Evolutionary conservation across 164 flowering plant genomes (phyloP).

Genomic region (Berberis vulgaris): DNA sequence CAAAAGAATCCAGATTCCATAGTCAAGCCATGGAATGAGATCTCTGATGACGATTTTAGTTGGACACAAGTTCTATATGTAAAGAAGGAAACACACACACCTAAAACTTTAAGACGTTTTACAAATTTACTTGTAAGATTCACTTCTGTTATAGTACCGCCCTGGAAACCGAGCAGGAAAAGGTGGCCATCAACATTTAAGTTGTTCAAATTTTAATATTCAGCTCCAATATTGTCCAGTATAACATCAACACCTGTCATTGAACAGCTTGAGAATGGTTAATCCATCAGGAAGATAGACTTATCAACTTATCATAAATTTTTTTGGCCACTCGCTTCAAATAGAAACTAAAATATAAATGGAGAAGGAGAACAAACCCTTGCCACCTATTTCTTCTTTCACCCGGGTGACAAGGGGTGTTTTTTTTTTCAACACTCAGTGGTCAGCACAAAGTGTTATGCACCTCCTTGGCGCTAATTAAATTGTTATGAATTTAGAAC

Average conservation of each 20-base stretch:
- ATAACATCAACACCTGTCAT: constrained; percentile 73
- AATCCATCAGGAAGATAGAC: background rate
- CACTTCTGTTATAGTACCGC: constrained; percentile 52
- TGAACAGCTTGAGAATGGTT: constrained; percentile 15
- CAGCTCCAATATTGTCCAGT: constrained; percentile 69
- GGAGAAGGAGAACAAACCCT: constrained; percentile 33
- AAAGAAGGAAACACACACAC: constrained; percentile 18
- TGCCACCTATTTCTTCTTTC: constrained; percentile 87
- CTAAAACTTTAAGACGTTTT: constrained; percentile 86
- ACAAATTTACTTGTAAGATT: constrained; percentile 50
- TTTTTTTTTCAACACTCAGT: no score
- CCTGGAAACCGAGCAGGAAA: constrained; percentile 64
- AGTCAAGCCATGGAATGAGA: no score
- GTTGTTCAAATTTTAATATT: constrained; percentile 73
- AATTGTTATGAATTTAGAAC: no score
- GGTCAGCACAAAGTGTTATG: no score
- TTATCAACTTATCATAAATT: background rate
- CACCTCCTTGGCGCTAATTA: no score
- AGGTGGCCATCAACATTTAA: constrained; percentile 79
- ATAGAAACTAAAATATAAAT: background rate
- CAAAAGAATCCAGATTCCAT: background rate
- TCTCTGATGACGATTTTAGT: no score
- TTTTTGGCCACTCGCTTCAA: background rate
- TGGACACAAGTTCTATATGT: background rate
- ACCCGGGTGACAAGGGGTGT: constrained; percentile 51